Conservation (phyloP, 164 flowering plant species). For the Brasenia schreberi region DNA sequence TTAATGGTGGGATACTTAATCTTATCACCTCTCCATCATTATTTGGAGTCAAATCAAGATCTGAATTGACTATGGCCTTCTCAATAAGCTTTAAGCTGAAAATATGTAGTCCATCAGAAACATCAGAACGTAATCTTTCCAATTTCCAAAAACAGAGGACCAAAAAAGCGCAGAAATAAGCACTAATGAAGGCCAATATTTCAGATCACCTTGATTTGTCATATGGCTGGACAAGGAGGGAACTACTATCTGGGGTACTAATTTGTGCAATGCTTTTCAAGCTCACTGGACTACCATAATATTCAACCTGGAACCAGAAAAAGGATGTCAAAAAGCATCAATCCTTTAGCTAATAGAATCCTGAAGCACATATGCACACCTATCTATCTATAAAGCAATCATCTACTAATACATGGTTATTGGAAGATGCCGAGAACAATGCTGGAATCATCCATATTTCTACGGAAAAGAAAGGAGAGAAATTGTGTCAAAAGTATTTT, state of each 20-base stretch:
- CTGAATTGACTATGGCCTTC: conserved; percentile 81
- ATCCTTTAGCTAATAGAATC: too few species aligned
- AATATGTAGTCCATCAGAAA: background rate
- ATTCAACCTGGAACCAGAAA: conserved; percentile 52
- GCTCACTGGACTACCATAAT: conserved; percentile 81
- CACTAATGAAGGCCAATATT: background rate
- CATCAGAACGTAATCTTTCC: background rate
- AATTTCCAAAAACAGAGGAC: too few species aligned
- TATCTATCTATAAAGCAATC: too few species aligned
- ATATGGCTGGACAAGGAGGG: conserved; percentile 77
- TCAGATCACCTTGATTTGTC: conserved; percentile 80
- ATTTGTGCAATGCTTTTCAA: conserved; percentile 93
- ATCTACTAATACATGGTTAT: too few species aligned
- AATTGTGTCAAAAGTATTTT: too few species aligned
- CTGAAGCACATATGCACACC: too few species aligned
- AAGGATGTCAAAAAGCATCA: background rate
- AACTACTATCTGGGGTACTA: conserved; percentile 78
- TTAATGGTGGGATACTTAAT: conserved; percentile 68
- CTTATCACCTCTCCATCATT: conserved; percentile 93
- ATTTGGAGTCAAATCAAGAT: conserved; percentile 73
- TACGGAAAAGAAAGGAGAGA: too few species aligned
- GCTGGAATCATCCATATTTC: too few species aligned
- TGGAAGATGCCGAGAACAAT: too few species aligned
- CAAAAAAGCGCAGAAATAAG: background rate
- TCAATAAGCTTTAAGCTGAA: conserved; percentile 84